Evolutionary conservation across 1,284 basidiomycete genomes (phyloP), one percentile per base, ranked within the genome.

Genomic region (Sporisorium scitamineum): DNA sequence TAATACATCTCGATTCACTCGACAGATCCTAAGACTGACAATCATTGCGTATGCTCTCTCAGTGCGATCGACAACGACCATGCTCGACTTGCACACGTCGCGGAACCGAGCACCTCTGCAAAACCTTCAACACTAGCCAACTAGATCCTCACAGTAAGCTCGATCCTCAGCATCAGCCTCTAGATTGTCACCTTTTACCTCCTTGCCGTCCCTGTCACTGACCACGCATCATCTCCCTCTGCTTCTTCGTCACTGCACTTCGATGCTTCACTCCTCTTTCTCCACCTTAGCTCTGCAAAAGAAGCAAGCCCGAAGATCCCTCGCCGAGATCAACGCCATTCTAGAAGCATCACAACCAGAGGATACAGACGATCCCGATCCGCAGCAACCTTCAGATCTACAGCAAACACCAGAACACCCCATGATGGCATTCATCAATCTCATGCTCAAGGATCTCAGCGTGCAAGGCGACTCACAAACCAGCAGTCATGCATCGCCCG

Each of bases 61-160:
- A 71, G 74, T 77, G 74, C 58, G 74, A 77, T 54, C 74, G 74
- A 24, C 57, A 70, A 47, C 52, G 74, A 34, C 74, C 74, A 31
- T 77, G 74, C 58, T 53, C 44, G 1, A 77, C 74, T 2, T 77
- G 74, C 44, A 29, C 61, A 5, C 61, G 70, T 3, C 62, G 74
- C 26, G 70, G 74, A 18, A 70, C 70, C 20, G 55, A 73, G 37
- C 74, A 77, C 32, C 70, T 77, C 18, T 77, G 74, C 66, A 77
- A 77, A 31, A 77, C 74, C 13, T 77, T 77, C 59, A 63, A 61
- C 53, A 77, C 74, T n/a, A 72, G 69, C 45, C 62, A 73, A 39
- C 61, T 77, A 6, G 70, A 77, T 60, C 62, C 66, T 6, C 59
- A 76, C 39, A 68, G 74, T 76, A n/a, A 60, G 74, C 68, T 5